Conservation (phyloP, 1,139 yeast genomes). For the Sugiyamaella castrensis region DNA sequence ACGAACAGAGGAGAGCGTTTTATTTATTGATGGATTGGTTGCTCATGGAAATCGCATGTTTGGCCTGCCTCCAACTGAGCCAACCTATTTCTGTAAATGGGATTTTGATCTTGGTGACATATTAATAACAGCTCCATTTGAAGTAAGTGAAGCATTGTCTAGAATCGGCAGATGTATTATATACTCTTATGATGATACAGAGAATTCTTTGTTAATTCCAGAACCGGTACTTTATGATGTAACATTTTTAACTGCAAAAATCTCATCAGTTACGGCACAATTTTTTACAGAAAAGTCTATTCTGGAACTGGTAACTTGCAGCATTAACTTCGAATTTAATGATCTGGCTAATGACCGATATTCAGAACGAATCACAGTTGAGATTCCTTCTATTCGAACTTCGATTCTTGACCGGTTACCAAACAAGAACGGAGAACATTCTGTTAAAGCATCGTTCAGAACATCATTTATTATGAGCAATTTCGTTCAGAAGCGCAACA, state of each 20-base stretch:
- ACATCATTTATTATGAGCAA: slow-evolving; percentile 61
- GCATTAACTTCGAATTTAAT: slow-evolving; percentile 50
- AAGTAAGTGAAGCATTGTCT: slow-evolving; percentile 47
- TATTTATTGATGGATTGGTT: slow-evolving; percentile 60
- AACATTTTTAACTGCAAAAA: slow-evolving; percentile 47
- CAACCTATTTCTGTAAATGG: slow-evolving; percentile 90
- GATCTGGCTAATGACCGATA: slow-evolving; percentile 71
- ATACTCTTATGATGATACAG: slow-evolving; percentile 67
- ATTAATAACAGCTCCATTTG: slow-evolving; percentile 50
- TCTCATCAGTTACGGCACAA: slow-evolving; percentile 35
- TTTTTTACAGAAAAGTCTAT: slow-evolving; percentile 35
- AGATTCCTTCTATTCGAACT: slow-evolving; percentile 47
- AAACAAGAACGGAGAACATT: slow-evolving; percentile 20
- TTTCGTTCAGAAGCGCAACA: slow-evolving; percentile 55
- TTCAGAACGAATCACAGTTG: slow-evolving; percentile 52
- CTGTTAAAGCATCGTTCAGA: slow-evolving; percentile 39
- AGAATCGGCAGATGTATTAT: slow-evolving; percentile 49
- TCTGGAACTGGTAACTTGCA: slow-evolving; percentile 32
- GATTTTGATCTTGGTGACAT: slow-evolving; percentile 68
- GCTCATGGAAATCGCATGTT: slow-evolving; percentile 89
- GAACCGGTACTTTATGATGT: slow-evolving; percentile 65
- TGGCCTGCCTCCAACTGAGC: slow-evolving; percentile 86
- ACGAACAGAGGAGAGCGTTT: slow-evolving; percentile 1
- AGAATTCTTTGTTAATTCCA: slow-evolving; percentile 62
- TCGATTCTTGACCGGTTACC: slow-evolving; percentile 34